Base-by-base conservation (phyloP, 2,329 filamentous ascomycete genomes). In the Ilyonectria robusta region DNA sequence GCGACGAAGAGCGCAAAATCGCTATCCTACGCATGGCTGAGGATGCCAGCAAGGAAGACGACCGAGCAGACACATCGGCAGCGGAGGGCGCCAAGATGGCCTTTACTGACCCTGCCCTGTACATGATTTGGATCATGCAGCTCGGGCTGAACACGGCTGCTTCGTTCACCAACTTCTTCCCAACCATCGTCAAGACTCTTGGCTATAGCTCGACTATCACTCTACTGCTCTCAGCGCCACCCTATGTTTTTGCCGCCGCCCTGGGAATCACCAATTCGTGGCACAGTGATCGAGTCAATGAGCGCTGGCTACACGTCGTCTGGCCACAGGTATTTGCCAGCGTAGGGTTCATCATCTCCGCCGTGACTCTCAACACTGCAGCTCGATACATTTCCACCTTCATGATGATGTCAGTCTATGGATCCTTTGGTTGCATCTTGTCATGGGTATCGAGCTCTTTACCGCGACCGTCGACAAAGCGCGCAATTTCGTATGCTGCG, bases 221-320 rank as follows among this genome's bases (percentile, higher is more conserved):
- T 0, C 84, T 92, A 10, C 84, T 92, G 17, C 82, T 92, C 55
- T 91, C 89, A 0, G 88, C 87, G 0, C 91, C 91, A 0, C 90
- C 90, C 1, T 92, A 91, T 76, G 86, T 91, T 2, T 81, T 91
- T 6, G 80, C 80, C 35, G 35, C 35, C 6, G 75, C 78, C 9
- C 35, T 37, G 6, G 35, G 35, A 1, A 37, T 37, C 35, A 37
- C 35, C 35, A 37, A 37, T 37, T 37, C 35, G 35, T 37, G 35
- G 35, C 35, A 37, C 35, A 37, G 35, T 15, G 35, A 37, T 15
- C 35, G 35, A 11, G 35, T 37, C 9, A 37, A 37, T 37, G 35
- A 37, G 35, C 35, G 35, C 35, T 37, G 35, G 35, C 35, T 37
- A 15, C 35, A 37, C 35, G 35, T 37, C 35, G 35, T 37, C 35